phyloP scores from a whole-genome alignment of 495 filamentous ascomycete genomes.

The Aspergillus heteromorphus region DNA sequence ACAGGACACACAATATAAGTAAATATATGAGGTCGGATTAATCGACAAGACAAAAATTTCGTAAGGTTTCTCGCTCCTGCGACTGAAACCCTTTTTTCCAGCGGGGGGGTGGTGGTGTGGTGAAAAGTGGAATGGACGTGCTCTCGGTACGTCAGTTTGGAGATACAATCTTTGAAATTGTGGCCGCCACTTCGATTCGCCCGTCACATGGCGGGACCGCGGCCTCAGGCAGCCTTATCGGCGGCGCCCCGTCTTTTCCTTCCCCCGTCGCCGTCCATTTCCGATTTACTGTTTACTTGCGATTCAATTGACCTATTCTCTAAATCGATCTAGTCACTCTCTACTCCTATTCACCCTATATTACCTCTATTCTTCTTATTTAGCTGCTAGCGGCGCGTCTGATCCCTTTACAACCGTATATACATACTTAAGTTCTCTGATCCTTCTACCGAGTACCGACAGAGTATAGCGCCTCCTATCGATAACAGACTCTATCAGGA shows the following conservation, averaged over 20 bases:
- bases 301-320: too few relatives aligned
- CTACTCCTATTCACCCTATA: too few relatives aligned
- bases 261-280: neutral
- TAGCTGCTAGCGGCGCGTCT: neutral
- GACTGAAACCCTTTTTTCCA: neutral
- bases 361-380: too few relatives aligned
- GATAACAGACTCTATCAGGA: neutral
- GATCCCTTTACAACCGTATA: neutral
- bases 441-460: neutral
- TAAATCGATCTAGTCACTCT: too few relatives aligned
- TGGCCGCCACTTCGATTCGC: constrained; percentile 26
- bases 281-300: neutral
- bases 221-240: constrained; percentile 31
- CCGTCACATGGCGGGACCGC: constrained; percentile 17
- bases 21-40: constrained; percentile 1
- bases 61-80: neutral
- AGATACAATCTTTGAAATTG: constrained; percentile 23
- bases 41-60: constrained; percentile 3
- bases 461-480: neutral
- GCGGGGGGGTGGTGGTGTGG: constrained; percentile 9
- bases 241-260: neutral
- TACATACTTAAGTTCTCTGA: too few relatives aligned
- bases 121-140: constrained; percentile 4
- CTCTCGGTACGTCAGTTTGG: constrained; percentile 6
- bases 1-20: constrained; percentile 12